Evolutionary conservation across 2,329 filamentous ascomycete genomes (phyloP).

Genomic region (Ceratocystis huliohia): DNA sequence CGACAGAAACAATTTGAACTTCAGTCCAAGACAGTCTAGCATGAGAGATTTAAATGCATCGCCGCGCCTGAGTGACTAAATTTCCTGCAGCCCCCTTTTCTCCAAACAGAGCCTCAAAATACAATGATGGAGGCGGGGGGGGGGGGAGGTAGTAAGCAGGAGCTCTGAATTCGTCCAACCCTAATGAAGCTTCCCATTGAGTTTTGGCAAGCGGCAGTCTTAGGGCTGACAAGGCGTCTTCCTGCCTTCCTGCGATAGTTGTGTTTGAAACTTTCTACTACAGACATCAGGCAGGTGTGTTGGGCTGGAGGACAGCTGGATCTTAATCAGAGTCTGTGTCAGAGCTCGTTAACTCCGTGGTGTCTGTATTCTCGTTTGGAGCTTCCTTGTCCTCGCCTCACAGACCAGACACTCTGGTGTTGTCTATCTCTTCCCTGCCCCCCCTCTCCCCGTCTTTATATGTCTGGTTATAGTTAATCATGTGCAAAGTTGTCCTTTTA

Average conservation of each 20-base stretch:
- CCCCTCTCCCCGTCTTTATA: not conserved
- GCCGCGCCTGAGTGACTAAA: too few species aligned
- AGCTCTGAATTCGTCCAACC: not conserved
- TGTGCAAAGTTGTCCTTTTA: not conserved
- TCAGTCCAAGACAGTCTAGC: not conserved
- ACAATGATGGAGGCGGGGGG: too few species aligned
- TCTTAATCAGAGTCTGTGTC: not conserved
- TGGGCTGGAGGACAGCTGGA: not conserved
- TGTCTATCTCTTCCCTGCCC: not conserved
- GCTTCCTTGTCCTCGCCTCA: not conserved
- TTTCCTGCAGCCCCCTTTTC: not conserved
- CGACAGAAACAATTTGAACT: not conserved
- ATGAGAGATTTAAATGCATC: conserved; percentile 5
- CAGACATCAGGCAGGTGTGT: not conserved
- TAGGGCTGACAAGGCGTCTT: not conserved
- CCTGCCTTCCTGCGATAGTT: not conserved
- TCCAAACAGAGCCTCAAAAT: not conserved
- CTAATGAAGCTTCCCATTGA: not conserved
- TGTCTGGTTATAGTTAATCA: not conserved
- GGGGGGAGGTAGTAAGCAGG: not conserved
- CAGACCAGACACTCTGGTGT: not conserved
- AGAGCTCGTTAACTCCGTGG: not conserved
- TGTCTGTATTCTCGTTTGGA: not conserved
- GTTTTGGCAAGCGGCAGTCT: not conserved
- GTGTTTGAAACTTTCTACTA: not conserved